Percentiles rank a stretch among this genome's conserved stretches.
phyloP scores from a whole-genome alignment of 768 basidiomycete genomes.

The Royoungia palumana region DNA sequence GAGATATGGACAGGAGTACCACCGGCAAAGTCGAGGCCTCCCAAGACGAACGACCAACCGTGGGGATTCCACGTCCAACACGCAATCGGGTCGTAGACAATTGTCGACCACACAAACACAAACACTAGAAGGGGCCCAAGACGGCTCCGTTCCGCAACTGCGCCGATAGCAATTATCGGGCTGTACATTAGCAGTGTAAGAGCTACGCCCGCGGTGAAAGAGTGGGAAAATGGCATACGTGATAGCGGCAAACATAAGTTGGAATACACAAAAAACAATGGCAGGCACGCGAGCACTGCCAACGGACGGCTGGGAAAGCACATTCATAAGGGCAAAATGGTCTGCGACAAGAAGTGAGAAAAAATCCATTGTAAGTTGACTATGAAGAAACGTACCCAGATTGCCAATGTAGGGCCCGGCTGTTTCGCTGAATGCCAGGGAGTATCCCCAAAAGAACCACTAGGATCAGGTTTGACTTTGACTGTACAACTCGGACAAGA shows the following conservation, averaged over 20 bases:
- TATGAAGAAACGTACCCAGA: conserved; percentile 52
- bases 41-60: conserved; percentile 71
- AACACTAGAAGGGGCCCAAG: conserved; percentile 87
- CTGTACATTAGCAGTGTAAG: conserved; percentile 35
- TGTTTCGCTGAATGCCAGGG: conserved; percentile 82
- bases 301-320: conserved; percentile 70
- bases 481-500: conserved; percentile 2
- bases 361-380: neutral
- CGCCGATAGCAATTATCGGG: conserved; percentile 87
- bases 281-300: conserved; percentile 70
- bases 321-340: conserved; percentile 81
- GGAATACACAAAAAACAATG: conserved; percentile 79
- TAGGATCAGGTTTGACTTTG: conserved; percentile 28
- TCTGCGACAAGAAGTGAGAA: conserved; percentile 37
- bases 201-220: neutral
- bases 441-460: conserved; percentile 99
- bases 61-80: conserved; percentile 95
- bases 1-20: conserved; percentile 97
- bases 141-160: conserved; percentile 84
- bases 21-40: conserved; percentile 90
- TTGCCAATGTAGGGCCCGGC: conserved; percentile 79
- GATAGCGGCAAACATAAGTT: conserved; percentile 87
- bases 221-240: conserved; percentile 48
- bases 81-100: conserved; percentile 92
- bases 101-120: conserved; percentile 83